Conservation (phyloP, 202 grass and related monocot genomes). For the Carex sylvatica region DNA sequence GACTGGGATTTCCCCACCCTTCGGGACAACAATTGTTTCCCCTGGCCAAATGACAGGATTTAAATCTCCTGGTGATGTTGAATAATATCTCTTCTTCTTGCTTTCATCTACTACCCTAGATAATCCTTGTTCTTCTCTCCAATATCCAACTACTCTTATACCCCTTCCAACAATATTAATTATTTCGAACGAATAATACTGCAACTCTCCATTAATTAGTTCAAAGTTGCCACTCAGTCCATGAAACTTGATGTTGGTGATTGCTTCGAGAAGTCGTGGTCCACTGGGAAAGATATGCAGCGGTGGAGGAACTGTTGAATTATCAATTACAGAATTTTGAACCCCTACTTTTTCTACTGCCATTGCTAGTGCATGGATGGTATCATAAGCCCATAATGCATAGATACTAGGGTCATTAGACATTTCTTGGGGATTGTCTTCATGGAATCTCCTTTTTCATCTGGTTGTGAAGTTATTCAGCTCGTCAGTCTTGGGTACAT, state of each 20-base stretch:
- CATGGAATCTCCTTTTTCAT: conserved; percentile 46
- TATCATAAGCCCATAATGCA: conserved; percentile 51
- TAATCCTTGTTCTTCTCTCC: conserved; percentile 37
- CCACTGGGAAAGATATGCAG: not conserved
- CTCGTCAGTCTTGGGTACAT: conserved; percentile 32
- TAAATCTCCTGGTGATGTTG: conserved; percentile 15
- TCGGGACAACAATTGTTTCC: too few relatives aligned
- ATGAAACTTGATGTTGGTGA: too few relatives aligned
- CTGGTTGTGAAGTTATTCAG: conserved; percentile 40
- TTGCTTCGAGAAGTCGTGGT: too few relatives aligned
- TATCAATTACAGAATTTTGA: too few relatives aligned
- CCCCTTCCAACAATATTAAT: not conserved
- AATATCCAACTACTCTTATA: too few relatives aligned
- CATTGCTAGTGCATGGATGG: conserved; percentile 23
- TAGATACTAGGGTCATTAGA: conserved; percentile 10
- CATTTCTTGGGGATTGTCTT: conserved; percentile 19
- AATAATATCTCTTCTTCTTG: not conserved
- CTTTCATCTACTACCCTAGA: not conserved
- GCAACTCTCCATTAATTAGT: too few relatives aligned
- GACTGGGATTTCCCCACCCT: too few relatives aligned
- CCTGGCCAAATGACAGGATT: too few relatives aligned
- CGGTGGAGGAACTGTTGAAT: too few relatives aligned
- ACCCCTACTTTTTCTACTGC: too few relatives aligned
- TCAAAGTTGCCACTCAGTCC: too few relatives aligned
- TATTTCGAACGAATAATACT: too few relatives aligned